These are phyloP conservation scores for Zelopaecilomyces penicillatus DNA, from an alignment of 2,329 filamentous ascomycete species.

Conservation along the genomic window DNA sequence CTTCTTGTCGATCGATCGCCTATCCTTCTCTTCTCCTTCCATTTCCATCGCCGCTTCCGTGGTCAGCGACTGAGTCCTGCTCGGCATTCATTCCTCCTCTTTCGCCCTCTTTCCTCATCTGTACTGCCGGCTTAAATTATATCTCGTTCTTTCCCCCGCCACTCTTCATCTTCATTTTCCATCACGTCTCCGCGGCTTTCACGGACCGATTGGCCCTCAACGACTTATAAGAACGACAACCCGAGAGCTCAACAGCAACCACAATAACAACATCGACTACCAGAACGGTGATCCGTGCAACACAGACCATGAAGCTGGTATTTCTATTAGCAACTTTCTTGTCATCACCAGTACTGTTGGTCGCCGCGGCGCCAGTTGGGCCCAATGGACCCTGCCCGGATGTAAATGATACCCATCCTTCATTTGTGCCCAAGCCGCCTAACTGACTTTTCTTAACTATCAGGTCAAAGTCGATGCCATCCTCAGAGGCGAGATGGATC, in stretches of 20 bases:
- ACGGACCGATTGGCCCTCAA: no score
- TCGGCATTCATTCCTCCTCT: not conserved
- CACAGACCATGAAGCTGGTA: constrained; percentile 3
- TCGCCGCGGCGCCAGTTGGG: constrained; percentile 19
- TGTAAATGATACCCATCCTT: constrained; percentile 14
- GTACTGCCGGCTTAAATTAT: not conserved
- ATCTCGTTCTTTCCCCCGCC: no score
- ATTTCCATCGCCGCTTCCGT: not conserved
- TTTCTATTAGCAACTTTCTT: constrained; percentile 6
- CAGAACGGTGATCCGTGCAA: not conserved
- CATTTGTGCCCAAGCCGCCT: not conserved
- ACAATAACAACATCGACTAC: not conserved
- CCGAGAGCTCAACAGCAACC: no score
- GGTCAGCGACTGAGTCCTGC: not conserved
- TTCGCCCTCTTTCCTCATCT: not conserved
- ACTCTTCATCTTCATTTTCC: no score
- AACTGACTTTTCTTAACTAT: constrained; percentile 1
- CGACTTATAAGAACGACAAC: no score
- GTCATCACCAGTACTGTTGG: constrained; percentile 9
- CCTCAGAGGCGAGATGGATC: constrained; percentile 36
- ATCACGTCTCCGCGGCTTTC: no score
- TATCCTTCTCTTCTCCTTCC: not conserved
- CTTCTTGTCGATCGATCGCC: not conserved
- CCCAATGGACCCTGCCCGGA: constrained; percentile 27
- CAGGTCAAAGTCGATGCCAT: constrained; percentile 33